A percentile compares a stretch with the other conserved stretches of the same genome.
Evolutionary conservation across 306 rosid species (phyloP).

Genomic region (Prunus armeniaca): DNA sequence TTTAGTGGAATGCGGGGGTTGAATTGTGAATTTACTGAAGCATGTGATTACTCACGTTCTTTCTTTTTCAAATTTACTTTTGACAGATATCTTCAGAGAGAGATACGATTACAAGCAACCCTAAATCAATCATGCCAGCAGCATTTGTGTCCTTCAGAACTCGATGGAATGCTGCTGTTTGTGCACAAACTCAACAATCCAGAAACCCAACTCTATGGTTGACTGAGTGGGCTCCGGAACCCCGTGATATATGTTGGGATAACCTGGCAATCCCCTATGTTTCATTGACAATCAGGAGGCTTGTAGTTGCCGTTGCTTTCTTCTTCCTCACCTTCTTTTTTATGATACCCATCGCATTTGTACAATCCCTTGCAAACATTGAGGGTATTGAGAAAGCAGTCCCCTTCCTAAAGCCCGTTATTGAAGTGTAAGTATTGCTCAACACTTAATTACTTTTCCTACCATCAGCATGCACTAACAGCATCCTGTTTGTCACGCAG

Average conservation of each 20-base stretch:
- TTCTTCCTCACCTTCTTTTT: constrained; percentile 96
- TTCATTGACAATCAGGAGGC: constrained; percentile 84
- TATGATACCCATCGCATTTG: constrained; percentile 97
- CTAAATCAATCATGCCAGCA: constrained; percentile 75
- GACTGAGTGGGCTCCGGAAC: constrained; percentile 99
- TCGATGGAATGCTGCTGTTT: constrained; percentile 97
- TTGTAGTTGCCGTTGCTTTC: constrained; percentile 79
- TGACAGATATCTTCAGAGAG: constrained; percentile 71
- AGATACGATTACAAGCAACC: constrained; percentile 43
- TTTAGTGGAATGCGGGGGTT: constrained; percentile 8
- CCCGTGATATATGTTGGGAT: constrained; percentile 93
- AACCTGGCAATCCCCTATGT: constrained; percentile 93
- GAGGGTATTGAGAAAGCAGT: constrained; percentile 83
- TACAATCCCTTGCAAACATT: constrained; percentile 90
- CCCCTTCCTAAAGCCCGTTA: constrained; percentile 69
- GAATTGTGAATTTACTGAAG: neutral
- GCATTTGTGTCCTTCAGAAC: constrained; percentile 91
- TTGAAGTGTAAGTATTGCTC: constrained; percentile 60
- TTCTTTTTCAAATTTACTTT: constrained; percentile 6
- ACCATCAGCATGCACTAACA: neutral
- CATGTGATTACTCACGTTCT: constrained; percentile 1
- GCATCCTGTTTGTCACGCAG: constrained; percentile 40
- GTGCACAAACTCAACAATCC: constrained; percentile 90
- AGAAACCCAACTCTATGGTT: constrained; percentile 92
- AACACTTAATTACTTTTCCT: neutral